Percentiles rank a stretch among this genome's conserved stretches.
Evolutionary conservation across 2,329 filamentous ascomycete species (phyloP).

Genomic region (Laburnicola sp.): DNA sequence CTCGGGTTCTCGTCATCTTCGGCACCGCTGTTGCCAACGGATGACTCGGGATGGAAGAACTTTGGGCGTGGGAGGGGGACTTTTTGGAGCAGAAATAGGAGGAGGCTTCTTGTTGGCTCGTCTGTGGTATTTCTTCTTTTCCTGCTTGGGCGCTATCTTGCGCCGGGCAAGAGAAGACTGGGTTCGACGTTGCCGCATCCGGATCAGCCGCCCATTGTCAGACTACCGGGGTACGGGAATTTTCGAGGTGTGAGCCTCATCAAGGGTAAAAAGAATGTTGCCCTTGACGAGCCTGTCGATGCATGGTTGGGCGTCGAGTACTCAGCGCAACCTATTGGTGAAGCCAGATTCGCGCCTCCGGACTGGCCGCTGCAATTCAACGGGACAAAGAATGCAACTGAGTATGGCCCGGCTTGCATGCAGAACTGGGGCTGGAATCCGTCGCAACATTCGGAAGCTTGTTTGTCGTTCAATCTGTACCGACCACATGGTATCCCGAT

Average conservation of each 20-base stretch:
- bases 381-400: conserved; percentile 44
- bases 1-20: background rate
- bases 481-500: conserved; percentile 32
- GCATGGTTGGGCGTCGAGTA: conserved; percentile 57
- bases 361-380: conserved; percentile 48
- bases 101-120: background rate
- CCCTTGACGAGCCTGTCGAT: conserved; percentile 45
- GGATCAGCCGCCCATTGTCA: conserved; percentile 28
- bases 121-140: background rate
- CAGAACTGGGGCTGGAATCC: conserved; percentile 48
- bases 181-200: conserved; percentile 4
- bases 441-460: conserved; percentile 36
- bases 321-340: conserved; percentile 46
- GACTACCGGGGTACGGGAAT: conserved; percentile 46
- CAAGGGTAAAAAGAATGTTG: conserved; percentile 34
- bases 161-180: background rate
- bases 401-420: conserved; percentile 50
- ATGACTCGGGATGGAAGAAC: background rate
- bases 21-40: background rate
- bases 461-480: conserved; percentile 39
- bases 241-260: conserved; percentile 48
- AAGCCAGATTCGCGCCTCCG: conserved; percentile 48
- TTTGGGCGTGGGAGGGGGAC: background rate
- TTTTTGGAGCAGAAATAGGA: background rate
- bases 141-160: background rate